phyloP scores from a whole-genome alignment of 257 asterid species.

The Gynochthodes officinalis region DNA sequence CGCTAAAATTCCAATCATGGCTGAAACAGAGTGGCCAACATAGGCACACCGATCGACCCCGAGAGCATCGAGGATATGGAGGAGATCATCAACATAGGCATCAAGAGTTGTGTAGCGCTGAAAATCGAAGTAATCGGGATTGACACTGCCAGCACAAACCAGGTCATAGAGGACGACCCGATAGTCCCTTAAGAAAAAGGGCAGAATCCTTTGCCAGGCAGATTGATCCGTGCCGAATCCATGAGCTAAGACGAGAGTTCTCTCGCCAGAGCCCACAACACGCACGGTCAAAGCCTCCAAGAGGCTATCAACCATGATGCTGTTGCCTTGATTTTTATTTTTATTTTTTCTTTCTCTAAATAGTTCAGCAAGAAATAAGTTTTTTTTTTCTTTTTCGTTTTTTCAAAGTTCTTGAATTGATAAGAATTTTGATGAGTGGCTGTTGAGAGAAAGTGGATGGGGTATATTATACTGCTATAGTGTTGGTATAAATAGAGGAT shows the following conservation, averaged over 20 bases:
- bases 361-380: neutral
- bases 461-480: neutral
- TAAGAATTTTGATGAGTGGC: neutral
- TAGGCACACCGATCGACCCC: slow-evolving; percentile 61
- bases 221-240: slow-evolving; percentile 95
- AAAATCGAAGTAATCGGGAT: slow-evolving; percentile 87
- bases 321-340: neutral
- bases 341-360: neutral
- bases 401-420: neutral
- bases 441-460: neutral
- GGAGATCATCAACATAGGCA: slow-evolving; percentile 81
- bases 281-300: slow-evolving; percentile 76
- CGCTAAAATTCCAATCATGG: slow-evolving; percentile 86
- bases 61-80: slow-evolving; percentile 64
- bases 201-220: slow-evolving; percentile 87
- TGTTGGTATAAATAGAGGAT: slow-evolving; percentile 6
- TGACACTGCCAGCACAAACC: slow-evolving; percentile 96
- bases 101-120: slow-evolving; percentile 83
- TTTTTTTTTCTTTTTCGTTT: too few relatives aligned
- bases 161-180: slow-evolving; percentile 71
- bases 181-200: slow-evolving; percentile 60
- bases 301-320: slow-evolving; percentile 54
- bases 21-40: slow-evolving; percentile 96
- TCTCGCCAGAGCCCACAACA: slow-evolving; percentile 73
- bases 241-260: slow-evolving; percentile 66